Base-by-base conservation (phyloP, 176 grass and related monocot genomes). In the Cymbopogon citratus region DNA sequence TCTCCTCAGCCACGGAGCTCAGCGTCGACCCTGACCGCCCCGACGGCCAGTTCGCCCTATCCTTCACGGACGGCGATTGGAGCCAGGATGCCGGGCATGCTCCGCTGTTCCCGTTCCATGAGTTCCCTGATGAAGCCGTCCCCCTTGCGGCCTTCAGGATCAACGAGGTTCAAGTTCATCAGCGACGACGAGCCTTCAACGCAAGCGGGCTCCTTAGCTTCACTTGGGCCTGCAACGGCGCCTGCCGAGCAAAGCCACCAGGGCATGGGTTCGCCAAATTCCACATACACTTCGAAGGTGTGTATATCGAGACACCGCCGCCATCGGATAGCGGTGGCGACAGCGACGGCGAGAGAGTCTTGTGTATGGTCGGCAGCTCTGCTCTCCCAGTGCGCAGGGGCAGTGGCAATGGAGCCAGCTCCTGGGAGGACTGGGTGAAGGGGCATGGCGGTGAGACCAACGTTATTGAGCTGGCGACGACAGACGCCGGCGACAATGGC, bases 341-440 rank as follows among this genome's bases (percentile, higher is more conserved):
- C 63, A 33, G 51, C 48, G 81, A 70, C 21, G 87, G 59, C 4
- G 91, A 91, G 73, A 52, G 76, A 35, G 71, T 91, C 76, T 63
- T 97, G 34, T 97, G 91, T 78, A 51, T 97, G 79, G 84, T 97
- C 69, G 91, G 91, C 57, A 41, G 84, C 83, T 85, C 91, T 31
- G 12, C 83, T 34, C 74, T 93, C 27, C 94, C 91, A 7, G 40
- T 27, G 12, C 81, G 81, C 51, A 15, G 13, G 43, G 23, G 78
- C n/a, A 15, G 13, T 16, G 76, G 79, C 68, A 27, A 43, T 3
- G 41, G 41, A 52, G 18, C 12, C 13, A 24, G 76, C 28, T 80
- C 80, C 51, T 88, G 86, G 91, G 78, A 69, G 40, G 40, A 43
- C 43, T 79, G 75, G 91, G 71, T 79, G 33, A 85, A 81, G 45